Evolutionary conservation across 2,329 filamentous ascomycete genomes (phyloP), one percentile per base, ranked within the genome.

Genomic region (Neocatenulostroma microsporum): DNA sequence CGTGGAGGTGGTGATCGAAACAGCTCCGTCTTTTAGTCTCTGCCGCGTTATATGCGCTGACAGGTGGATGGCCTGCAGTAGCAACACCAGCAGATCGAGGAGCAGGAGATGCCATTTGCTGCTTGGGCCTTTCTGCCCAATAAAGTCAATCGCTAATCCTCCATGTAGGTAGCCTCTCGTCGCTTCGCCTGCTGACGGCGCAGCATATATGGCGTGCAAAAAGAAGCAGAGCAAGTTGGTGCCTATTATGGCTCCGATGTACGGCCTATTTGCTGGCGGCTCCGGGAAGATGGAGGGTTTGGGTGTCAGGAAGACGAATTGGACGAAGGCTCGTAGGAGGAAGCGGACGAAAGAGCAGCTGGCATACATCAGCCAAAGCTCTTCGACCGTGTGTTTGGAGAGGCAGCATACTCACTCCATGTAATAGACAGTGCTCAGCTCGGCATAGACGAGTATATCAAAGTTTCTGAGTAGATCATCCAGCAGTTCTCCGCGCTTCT

Each of bases 121-220:
- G 3, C 70, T 67, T 3, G 75, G 74, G 2, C 69, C 72, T 46
- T 70, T 65, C 54, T 79, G 73, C 12, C 77, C 76, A 36, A 80
- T 72, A 50, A 80, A 79, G 56, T 80, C 76, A 50, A 81, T 75
- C 46, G 77, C 67, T 33, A 80, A 46, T 2, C 77, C 74, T 5
- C 77, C 76, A 50, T 80, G 74, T 10, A 79, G 60, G 52, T 78
- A 79, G 20, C 65, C 67, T 46, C 67, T 50, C 4, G 67, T 69
- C 14, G 63, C 62, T 45, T 70, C 68, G 19, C 65, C 65, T 2
- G 64, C 68, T 3, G 60, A 51, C 1, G 67, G 67, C 5, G 59
- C 55, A 18, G 51, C 44, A 31, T 57, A 58, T 5, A 57, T 50
- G 26, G 63, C 54, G 50, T 79, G 76, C 21, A 74, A 62, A 15